Conservation (phyloP, 208 protist genomes). For the Naegleria lovaniensis region DNA sequence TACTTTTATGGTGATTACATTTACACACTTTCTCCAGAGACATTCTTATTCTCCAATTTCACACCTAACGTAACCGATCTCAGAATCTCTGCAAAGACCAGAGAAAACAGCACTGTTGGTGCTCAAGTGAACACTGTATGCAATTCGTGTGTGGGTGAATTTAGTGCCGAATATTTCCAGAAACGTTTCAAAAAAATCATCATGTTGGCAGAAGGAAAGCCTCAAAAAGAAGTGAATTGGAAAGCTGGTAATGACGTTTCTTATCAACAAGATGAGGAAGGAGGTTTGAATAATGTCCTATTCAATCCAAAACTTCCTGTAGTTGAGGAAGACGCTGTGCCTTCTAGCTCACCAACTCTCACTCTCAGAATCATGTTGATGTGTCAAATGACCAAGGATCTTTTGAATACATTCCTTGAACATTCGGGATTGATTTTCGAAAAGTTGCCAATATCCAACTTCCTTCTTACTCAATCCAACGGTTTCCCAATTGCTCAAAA, state of each 20-base stretch:
- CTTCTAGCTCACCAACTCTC: background rate
- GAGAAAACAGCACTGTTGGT: background rate
- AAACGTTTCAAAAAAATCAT: background rate
- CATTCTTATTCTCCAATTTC: background rate
- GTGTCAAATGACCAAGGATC: background rate
- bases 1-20: background rate
- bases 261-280: background rate
- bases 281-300: too few relatives aligned
- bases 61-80: background rate
- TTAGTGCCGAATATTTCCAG: background rate
- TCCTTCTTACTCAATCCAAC: background rate
- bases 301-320: too few relatives aligned
- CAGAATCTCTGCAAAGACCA: background rate
- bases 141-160: background rate
- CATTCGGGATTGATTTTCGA: background rate
- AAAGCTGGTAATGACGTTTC: background rate
- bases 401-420: background rate
- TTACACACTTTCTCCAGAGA: background rate
- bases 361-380: background rate
- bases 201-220: background rate
- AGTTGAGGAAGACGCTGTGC: background rate
- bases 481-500: background rate
- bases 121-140: background rate
- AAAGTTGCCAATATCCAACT: background rate
- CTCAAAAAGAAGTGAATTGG: background rate